Percentiles rank a stretch among this genome's conserved stretches.
phyloP scores from a whole-genome alignment of 2,329 filamentous ascomycete genomes.

The Falciphora oryzae region DNA sequence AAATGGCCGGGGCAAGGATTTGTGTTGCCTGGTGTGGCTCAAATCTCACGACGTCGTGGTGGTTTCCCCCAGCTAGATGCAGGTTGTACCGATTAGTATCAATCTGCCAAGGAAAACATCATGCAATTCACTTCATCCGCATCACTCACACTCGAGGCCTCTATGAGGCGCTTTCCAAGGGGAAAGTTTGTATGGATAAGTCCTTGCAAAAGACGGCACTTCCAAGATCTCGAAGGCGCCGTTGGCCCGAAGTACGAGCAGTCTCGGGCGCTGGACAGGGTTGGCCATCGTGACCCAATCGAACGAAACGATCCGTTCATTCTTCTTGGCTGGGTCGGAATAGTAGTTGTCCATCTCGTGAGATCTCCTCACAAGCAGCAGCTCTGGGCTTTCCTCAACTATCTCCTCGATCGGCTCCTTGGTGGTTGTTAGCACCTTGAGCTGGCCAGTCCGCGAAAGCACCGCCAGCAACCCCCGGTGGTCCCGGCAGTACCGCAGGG shows the following conservation, averaged over 20 bases:
- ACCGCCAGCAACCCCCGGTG: slow-evolving; percentile 56
- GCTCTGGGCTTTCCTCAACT: slow-evolving; percentile 46
- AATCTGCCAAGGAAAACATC: neutral
- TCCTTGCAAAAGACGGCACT: slow-evolving; percentile 51
- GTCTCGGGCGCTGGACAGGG: slow-evolving; percentile 48
- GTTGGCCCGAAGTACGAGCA: slow-evolving; percentile 54
- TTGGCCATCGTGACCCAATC: slow-evolving; percentile 60
- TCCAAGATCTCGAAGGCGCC: slow-evolving; percentile 57
- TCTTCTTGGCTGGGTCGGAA: slow-evolving; percentile 43
- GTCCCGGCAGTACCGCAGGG: slow-evolving; percentile 58
- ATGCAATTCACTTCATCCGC: neutral
- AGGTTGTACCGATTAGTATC: neutral
- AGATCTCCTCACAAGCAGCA: slow-evolving; percentile 54
- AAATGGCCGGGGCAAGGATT: slow-evolving; percentile 48
- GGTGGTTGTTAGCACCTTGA: slow-evolving; percentile 54
- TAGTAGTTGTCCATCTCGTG: slow-evolving; percentile 58
- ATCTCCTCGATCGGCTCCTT: slow-evolving; percentile 43
- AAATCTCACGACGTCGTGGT: slow-evolving; percentile 44
- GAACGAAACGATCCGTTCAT: slow-evolving; percentile 60
- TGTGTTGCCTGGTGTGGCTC: slow-evolving; percentile 47
- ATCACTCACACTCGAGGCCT: slow-evolving; percentile 43
- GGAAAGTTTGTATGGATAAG: slow-evolving; percentile 54
- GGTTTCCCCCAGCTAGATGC: slow-evolving; percentile 1
- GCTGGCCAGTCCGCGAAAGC: slow-evolving; percentile 56
- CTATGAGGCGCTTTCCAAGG: slow-evolving; percentile 56